Evolutionary conservation across 768 basidiomycete species (phyloP), one percentile per base, ranked within the genome.

Genomic region (Hygrophorus russula): DNA sequence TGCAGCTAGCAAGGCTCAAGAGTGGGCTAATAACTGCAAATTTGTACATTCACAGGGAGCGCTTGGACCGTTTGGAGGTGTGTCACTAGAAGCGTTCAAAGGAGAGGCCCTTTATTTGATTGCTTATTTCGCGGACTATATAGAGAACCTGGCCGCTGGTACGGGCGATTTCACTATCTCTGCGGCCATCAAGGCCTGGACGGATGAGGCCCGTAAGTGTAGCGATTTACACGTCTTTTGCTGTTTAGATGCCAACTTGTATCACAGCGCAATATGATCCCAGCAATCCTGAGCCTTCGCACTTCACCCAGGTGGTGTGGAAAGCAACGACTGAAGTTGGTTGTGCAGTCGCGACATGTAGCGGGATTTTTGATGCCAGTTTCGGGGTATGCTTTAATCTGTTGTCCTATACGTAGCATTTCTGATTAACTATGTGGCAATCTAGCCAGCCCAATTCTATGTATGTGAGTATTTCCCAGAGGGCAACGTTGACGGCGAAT

Each of bases 221-320:
- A 33, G 20, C 33, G 39, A 14, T 5, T 10, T 17, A 8, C 13
- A 33, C 13, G 9, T 14, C 15, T 18, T 10, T 27, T 12, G n/a
- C 2, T 33, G 18, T 14, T 20, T 17, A 5, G 36, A 12, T 39
- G 2, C 39, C 39, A 19, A 34, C 38, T 44, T 14, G 15, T 15
- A 11, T 45, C 38, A n/a, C 51, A 81, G 78, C 68, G 1, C 49
- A 73, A 31, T 83, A 82, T 54, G 50, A 78, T 51, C 61, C 79
- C 29, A 66, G 53, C 52, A 74, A 74, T 57, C 82, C 82, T 1
- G 49, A 58, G 32, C 52, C 71, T 13, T 81, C 79, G 38, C 83
- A 86, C 56, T 86, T 79, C 53, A 85, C 83, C 7, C 82, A 84
- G 56, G 71, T 82, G 4, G 81, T 86, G 6, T 86, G 83, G 82